These are phyloP conservation scores for Ophioceras dolichostomum DNA, from an alignment of 2,329 filamentous ascomycete genomes.

Conservation along the genomic window DNA sequence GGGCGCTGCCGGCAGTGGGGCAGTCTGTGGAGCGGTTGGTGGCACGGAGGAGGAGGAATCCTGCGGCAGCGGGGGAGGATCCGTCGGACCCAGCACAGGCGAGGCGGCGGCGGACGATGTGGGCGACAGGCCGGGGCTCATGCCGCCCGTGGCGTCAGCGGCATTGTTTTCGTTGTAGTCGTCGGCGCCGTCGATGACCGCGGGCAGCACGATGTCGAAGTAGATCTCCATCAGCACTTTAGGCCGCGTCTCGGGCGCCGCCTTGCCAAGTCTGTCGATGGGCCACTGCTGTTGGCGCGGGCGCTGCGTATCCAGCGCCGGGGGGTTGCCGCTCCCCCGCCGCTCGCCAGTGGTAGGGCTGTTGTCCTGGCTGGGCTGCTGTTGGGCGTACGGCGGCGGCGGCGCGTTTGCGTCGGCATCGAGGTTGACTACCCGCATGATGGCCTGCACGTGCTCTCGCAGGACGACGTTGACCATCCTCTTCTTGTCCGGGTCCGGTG, in stretches of 20 bases:
- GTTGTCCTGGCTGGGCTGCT: conserved; percentile 5
- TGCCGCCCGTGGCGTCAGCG: too few species aligned
- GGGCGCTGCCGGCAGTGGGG: background rate
- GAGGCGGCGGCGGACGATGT: too few species aligned
- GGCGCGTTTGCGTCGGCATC: conserved; percentile 17
- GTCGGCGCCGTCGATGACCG: conserved; percentile 26
- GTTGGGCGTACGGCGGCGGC: conserved; percentile 10
- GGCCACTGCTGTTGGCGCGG: conserved; percentile 1
- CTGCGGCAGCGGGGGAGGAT: too few species aligned
- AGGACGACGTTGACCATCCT: conserved; percentile 31
- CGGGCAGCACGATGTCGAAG: conserved; percentile 28
- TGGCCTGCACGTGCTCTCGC: conserved; percentile 35
- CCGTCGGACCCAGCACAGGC: too few species aligned
- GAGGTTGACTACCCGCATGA: conserved; percentile 32
- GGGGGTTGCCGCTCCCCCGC: conserved; percentile 3
- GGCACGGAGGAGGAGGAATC: background rate
- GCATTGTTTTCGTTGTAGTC: too few species aligned
- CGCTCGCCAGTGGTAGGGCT: too few species aligned
- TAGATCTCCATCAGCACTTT: conserved; percentile 39
- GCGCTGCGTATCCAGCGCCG: background rate
- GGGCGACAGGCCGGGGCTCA: too few species aligned
- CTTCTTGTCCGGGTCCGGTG: conserved; percentile 14
- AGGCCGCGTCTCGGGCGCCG: conserved; percentile 35
- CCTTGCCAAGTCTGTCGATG: conserved; percentile 34
- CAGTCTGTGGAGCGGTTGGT: background rate